Base-by-base conservation (phyloP, 2,329 filamentous ascomycete species). In the Ophiocordyceps sinensis region DNA sequence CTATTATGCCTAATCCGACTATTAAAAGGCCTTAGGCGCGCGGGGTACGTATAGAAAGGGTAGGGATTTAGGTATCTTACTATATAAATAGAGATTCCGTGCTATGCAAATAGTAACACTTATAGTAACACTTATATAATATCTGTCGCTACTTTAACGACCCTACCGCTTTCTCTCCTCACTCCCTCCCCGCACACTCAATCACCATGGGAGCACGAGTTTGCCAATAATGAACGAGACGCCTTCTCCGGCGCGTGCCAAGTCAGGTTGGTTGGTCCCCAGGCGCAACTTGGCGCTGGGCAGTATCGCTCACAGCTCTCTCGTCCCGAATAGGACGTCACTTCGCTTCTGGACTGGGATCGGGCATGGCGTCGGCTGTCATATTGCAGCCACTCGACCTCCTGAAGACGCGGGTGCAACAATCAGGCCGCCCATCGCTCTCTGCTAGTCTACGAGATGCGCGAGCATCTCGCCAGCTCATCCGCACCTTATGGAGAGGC, bases 371-470 rank as follows among this genome's bases (percentile, higher is more conserved):
- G 48, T 91, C 87, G 40, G 88, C 91, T 42, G 79, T 94, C 44
- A 78, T 96, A 42, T 75, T 98, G 14, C 91, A 98, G 62, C 91
- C 91, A 23, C 83, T 91, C 54, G 91, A 98, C 63, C 79, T 98
- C 4, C 78, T 98, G 58, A 98, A 98, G 64, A 98, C 91, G 28
- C 82, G 91, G 37, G 80, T 96, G 34, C 91, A 98, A 59, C 91
- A 96, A 61, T 85, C 85, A 29, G 77, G 77, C 38, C 71, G 75
- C 36, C 73, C 75, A 49, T 77, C 85, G 3, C 74, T 96, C 43
- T 44, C 49, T 8, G 47, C 49, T 15, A 53, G 47, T 23, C 45
- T 59, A 37, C 50, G 47, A 30, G 56, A 60, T 15, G 38, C 63
- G 39, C 78, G 74, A 19, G 75, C 75, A 2, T 66, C 77, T 10